Evolutionary conservation across 176 grass and related monocot species (phyloP), one percentile per base, ranked within the genome.

Genomic region (Triticum turgidum): DNA sequence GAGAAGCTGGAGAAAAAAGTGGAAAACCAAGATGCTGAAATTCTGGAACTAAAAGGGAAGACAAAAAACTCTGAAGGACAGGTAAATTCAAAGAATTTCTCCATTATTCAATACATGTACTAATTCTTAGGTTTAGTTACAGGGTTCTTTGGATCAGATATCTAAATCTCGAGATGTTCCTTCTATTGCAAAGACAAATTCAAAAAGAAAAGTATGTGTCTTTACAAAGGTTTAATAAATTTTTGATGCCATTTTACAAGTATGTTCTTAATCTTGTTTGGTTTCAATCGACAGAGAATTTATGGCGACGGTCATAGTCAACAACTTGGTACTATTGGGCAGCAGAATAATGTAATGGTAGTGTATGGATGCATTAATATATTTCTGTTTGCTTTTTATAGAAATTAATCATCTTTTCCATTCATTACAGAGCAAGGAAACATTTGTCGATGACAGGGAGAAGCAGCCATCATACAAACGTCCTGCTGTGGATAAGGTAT

Each of bases 41-140:
- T 82, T 56, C 21, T 70, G 29, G 65, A 82, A 82, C n/a, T 82
- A 22, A 56, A 47, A 35, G 27, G 52, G 63, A 69, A 82, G 80
- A 25, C 45, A 56, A 22, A 4, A 30, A 81, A 20, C 14, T 49
- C 45, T 25, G 38, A 81, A 67, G 30, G 10, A 68, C 13, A 3
- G 4, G n/a, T 63, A 62, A 61, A n/a, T 21, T 61, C 2, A 0
- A 61, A 61, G 58, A 61, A n/a, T 18, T n/a, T 61, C 0, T 61
- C 20, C 20, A 61, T 61, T 61, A n/a, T 61, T 61, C 12, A 30
- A 5, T 30, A 32, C 27, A 30, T 32, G 11, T 30, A 14, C 63
- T 29, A 14, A 30, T 66, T 66, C 2, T 30, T 61, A n/a, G 58
- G n/a, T 20, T 54, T 17, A 54, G 18, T 61, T 61, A 61, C 20